A percentile compares a stretch with the other conserved stretches of the same genome.
Conservation (phyloP, 805 yeast species). For the Candida manassasensis region DNA sequence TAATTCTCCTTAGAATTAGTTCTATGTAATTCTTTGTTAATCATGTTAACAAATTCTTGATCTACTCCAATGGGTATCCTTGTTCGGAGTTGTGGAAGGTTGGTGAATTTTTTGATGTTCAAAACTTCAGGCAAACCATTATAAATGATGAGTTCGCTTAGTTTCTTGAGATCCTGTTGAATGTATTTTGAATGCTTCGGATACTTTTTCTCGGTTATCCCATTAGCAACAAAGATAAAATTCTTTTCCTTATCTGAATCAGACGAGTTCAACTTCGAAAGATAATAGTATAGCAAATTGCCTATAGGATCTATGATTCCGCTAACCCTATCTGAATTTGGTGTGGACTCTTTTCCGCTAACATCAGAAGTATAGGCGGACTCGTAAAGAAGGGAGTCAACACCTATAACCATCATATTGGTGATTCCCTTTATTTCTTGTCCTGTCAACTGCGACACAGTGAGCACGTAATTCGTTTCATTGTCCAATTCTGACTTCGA, state of each 20-base stretch:
- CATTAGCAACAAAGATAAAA: conserved; percentile 11
- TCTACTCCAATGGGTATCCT: background rate
- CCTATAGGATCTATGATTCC: conserved; percentile 18
- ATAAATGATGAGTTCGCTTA: conserved; percentile 15
- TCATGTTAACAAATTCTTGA: conserved; percentile 1
- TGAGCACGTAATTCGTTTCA: conserved; percentile 5
- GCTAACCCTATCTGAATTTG: conserved; percentile 6
- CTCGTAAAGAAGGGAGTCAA: conserved; percentile 20
- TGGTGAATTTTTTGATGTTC: background rate
- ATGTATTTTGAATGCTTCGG: conserved; percentile 1
- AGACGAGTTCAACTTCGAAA: conserved; percentile 11
- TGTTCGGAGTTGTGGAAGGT: background rate
- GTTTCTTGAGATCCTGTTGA: conserved; percentile 10
- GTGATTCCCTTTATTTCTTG: conserved; percentile 6
- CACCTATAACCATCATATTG: conserved; percentile 14
- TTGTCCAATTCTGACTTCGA: background rate
- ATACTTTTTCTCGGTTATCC: background rate
- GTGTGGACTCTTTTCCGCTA: background rate
- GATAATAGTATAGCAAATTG: conserved; percentile 16
- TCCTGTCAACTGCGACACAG: conserved; percentile 15
- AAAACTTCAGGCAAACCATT: conserved; percentile 9
- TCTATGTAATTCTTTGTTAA: conserved; percentile 2
- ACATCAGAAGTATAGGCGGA: conserved; percentile 11
- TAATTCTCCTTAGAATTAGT: background rate
- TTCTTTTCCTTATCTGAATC: conserved; percentile 21